Conservation (phyloP, 495 filamentous ascomycete species). For the Neurospora sp. region DNA sequence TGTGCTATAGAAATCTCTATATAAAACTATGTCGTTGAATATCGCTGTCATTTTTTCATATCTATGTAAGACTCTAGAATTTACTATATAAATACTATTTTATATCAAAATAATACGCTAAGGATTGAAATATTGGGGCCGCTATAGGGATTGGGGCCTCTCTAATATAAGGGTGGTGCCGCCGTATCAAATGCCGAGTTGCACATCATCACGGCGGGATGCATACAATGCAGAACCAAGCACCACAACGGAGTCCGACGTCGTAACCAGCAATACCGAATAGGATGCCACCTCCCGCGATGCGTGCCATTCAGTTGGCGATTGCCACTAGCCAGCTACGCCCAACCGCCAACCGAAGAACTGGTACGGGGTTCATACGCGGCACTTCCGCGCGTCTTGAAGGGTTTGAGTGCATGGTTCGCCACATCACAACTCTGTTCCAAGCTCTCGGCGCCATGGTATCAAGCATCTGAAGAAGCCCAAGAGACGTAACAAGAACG, state of each 20-base stretch:
- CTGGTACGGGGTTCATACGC: background rate
- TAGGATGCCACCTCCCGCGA: background rate
- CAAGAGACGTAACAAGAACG: background rate
- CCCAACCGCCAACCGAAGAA: background rate
- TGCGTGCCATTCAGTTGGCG: background rate
- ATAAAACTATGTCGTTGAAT: no score
- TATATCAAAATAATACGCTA: no score
- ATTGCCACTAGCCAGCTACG: background rate
- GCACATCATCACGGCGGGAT: constrained; percentile 3
- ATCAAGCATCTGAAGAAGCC: background rate
- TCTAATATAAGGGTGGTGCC: no score
- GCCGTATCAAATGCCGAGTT: background rate
- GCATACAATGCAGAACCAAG: background rate
- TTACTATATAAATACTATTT: no score
- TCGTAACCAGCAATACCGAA: background rate
- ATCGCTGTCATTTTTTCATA: no score
- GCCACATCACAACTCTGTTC: background rate
- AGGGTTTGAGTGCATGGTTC: background rate
- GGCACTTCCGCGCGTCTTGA: background rate
- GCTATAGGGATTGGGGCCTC: no score
- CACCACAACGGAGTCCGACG: background rate
- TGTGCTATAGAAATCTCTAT: no score
- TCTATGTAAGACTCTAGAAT: no score
- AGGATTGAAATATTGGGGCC: no score
- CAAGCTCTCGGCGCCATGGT: background rate